Conservation (phyloP, 2,329 filamentous ascomycete species). For the Cadophora luteo-olivacea region DNA sequence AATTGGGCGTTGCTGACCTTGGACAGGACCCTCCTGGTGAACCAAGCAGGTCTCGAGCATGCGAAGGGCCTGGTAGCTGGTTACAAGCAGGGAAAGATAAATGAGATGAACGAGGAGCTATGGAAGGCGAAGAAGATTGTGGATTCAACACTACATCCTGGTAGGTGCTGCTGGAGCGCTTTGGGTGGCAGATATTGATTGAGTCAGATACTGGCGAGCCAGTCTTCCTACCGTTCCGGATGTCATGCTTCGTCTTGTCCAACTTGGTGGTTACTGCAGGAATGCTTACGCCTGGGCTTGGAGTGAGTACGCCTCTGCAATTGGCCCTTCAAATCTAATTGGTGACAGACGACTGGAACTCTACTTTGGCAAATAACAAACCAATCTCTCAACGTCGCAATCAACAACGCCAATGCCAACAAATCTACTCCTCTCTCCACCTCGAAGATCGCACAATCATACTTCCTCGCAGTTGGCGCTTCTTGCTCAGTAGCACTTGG, state of each 20-base stretch:
- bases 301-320: conserved; percentile 54
- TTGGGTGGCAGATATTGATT: conserved; percentile 24
- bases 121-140: conserved; percentile 98
- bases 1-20: conserved; percentile 30
- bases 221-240: conserved; percentile 93
- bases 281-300: conserved; percentile 91
- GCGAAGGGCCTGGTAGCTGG: conserved; percentile 81
- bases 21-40: conserved; percentile 82
- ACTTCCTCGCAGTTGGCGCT: conserved; percentile 88
- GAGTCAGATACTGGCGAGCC: conserved; percentile 84
- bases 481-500: conserved; percentile 94
- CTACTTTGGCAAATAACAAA: conserved; percentile 95
- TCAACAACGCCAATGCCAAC: conserved; percentile 98
- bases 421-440: conserved; percentile 90
- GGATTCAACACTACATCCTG: conserved; percentile 94
- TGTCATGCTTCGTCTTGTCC: conserved; percentile 93
- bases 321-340: conserved; percentile 23
- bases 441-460: conserved; percentile 84
- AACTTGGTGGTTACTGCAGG: conserved; percentile 95
- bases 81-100: conserved; percentile 85
- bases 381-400: conserved; percentile 96
- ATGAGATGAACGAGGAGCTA: conserved; percentile 85
- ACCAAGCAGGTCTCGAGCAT: conserved; percentile 77
- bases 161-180: conserved; percentile 56
- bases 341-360: conserved; percentile 74